These are phyloP conservation scores for Ogataea sp. DNA, from an alignment of 805 yeast species.

Conservation along the genomic window DNA sequence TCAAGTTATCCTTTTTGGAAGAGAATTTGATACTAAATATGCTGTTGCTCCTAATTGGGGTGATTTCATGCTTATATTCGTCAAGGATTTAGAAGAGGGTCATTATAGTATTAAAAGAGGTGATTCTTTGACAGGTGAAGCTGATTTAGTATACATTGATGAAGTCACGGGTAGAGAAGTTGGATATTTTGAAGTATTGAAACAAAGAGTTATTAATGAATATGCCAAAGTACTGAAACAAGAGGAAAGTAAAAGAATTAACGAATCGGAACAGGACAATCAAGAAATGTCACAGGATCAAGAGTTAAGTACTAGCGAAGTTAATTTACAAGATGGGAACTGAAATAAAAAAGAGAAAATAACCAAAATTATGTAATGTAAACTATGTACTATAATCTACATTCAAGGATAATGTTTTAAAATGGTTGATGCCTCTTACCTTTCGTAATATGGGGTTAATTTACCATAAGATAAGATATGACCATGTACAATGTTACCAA, in stretches of 20 bases:
- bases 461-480: slow-evolving; percentile 2
- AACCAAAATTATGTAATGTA: too few species aligned
- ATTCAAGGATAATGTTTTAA: too few species aligned
- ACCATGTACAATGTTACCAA: neutral
- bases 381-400: too few species aligned
- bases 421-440: too few species aligned
- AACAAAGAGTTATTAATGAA: neutral
- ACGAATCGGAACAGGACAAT: too few species aligned
- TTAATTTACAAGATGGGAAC: too few species aligned
- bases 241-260: neutral
- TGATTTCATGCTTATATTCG: slow-evolving; percentile 68
- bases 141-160: slow-evolving; percentile 59
- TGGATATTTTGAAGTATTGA: slow-evolving; percentile 30
- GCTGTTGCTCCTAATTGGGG: slow-evolving; percentile 84
- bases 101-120: slow-evolving; percentile 58
- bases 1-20: slow-evolving; percentile 83
- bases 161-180: slow-evolving; percentile 39
- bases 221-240: neutral
- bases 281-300: too few species aligned
- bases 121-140: slow-evolving; percentile 60
- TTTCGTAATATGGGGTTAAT: slow-evolving; percentile 3
- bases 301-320: too few species aligned
- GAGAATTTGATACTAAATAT: slow-evolving; percentile 84
- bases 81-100: slow-evolving; percentile 74
- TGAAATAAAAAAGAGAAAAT: neutral